Evolutionary conservation across 805 yeast species (phyloP), one percentile per base, ranked within the genome.

Genomic region (Hermanozyma aechmeae): DNA sequence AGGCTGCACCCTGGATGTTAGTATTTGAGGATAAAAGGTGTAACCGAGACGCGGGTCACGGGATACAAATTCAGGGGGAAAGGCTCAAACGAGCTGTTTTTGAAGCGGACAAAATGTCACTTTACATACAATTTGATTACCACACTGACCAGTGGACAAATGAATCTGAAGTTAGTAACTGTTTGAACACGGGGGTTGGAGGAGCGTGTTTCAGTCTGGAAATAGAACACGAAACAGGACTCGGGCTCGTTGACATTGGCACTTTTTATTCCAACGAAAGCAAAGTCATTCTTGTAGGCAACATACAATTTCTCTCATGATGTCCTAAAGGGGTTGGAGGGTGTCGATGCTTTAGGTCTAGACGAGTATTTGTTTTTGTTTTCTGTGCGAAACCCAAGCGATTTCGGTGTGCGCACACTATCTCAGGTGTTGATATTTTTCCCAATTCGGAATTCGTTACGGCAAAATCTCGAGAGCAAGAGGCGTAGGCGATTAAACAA

Each of bases 141-240:
- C 96, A 76, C 96, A 86, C 69, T 87, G 97, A 61, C 97, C 97
- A 34, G 95, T 80, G 35, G 96, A 87, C 60, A 87, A 73, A 63
- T 87, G 96, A 60, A 87, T 84, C 92, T 79, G 25, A 37, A 22
- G 13, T 38, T 35, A 38, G 44, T 37, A 40, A 11, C 10, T 18
- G 10, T 18, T 18, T 18, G n/a, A n/a, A n/a, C n/a, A n/a, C n/a
- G n/a, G n/a, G n/a, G n/a, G n/a, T 18, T 18, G 8, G 21, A 18
- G 11, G 11, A 18, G 11, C 8, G 8, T 18, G 11, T 8, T 11
- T 18, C 21, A 11, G 21, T 8, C 21, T 8, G 11, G 11, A 15
- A 26, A 11, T 13, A 20, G 15, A 13, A 12, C n/a, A 30, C 16
- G 15, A 10, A 10, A 13, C 30, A n/a, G 22, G 13, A 5, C 14